Evolutionary conservation across 208 protist genomes (phyloP).

Genomic region (Leishmania major): DNA sequence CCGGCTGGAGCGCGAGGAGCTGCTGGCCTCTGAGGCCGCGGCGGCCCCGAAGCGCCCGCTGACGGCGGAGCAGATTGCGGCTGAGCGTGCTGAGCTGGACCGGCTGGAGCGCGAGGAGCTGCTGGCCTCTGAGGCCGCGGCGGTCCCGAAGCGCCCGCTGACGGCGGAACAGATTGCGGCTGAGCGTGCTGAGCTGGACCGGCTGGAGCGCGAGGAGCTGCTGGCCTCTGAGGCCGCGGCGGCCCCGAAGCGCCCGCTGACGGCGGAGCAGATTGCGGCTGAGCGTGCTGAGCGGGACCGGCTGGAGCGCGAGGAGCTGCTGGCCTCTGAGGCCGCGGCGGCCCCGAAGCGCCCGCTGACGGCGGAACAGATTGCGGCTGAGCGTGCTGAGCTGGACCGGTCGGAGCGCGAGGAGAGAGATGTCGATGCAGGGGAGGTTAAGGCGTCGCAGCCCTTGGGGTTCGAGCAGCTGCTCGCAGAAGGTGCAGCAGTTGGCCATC

Average conservation of each 20-base stretch:
- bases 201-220: conserved; percentile 3
- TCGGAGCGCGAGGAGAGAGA: background rate
- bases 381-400: conserved; percentile 9
- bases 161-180: conserved; percentile 3
- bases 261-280: conserved; percentile 2
- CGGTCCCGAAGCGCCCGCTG: background rate
- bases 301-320: background rate
- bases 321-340: background rate
- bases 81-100: conserved; percentile 7
- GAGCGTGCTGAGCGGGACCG: conserved; percentile 3
- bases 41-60: background rate
- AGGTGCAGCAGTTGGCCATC: background rate
- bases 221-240: background rate
- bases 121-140: background rate
- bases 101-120: conserved; percentile 2
- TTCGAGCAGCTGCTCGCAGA: conserved; percentile 10
- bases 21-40: background rate
- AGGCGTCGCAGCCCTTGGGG: background rate
- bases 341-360: background rate
- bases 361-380: conserved; percentile 11
- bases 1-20: conserved; percentile 1
- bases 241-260: background rate
- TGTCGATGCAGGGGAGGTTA: background rate
- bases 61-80: conserved; percentile 13
- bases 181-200: conserved; percentile 2